Evolutionary conservation across 1,284 basidiomycete species (phyloP), one percentile per base, ranked within the genome.

Genomic region (Tetrapyrgos nigripes): DNA sequence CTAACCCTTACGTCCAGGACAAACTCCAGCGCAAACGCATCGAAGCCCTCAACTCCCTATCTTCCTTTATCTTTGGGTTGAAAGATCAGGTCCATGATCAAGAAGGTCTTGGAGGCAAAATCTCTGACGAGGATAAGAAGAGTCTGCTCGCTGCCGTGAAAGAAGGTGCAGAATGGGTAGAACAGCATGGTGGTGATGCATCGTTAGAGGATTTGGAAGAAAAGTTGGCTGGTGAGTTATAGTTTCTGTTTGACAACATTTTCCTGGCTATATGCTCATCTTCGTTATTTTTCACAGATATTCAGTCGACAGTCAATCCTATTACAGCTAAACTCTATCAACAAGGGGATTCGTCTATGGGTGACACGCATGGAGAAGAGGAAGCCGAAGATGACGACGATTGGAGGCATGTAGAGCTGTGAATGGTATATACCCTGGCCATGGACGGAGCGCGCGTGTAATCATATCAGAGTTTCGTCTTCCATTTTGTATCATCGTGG

Each of bases 41-140:
- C 73, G 74, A 82, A 58, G 78, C 88, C 65, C 87, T 91, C 80
- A 88, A 88, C 76, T 77, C 70, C 28, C 79, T 92, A 68, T 89
- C 91, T 73, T 87, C 86, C 45, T 93, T 91, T 81, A 78, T 90
- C 28, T 94, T 91, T 83, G 87, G 86, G 76, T 82, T 93, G 64
- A 86, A 88, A 72, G 86, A 87, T 78, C 86, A 87, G 33, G 65
- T 90, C 57, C 76, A 77, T 59, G 84, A 87, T 68, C 77, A 82
- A 63, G 86, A 88, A 74, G 67, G 64, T 0, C 77, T 87, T 59
- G 80, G 77, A 47, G 82, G 81, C 76, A 91, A 91, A 79, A 83
- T 91, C 73, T 80, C 84, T 27, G 74, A 81, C 27, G 81, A 74
- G 19, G 91, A 93, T 24, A 63, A 51, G 31, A 53, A 62, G 28